Evolutionary conservation across 139 green algal genomes (phyloP).

Genomic region (Micromonas commoda): DNA sequence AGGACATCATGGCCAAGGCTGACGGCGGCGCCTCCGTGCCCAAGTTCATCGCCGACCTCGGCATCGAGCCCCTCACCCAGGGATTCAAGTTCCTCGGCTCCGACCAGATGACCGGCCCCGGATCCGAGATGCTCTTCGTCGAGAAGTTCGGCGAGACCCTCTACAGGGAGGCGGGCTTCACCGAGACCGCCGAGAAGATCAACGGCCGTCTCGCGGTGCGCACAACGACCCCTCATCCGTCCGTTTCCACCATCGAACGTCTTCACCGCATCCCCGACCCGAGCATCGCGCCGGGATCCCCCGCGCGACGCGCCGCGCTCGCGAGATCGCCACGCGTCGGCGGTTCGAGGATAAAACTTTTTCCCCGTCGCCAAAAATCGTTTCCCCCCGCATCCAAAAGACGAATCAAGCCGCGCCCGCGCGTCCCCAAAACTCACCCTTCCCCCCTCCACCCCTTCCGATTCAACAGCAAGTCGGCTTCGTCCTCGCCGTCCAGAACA

Average conservation of each 20-base stretch:
- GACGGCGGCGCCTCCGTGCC: slow-evolving; percentile 22
- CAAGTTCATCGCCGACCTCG: slow-evolving; percentile 11
- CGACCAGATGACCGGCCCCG: background rate
- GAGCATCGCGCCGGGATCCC: too few species aligned
- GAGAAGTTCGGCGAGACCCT: slow-evolving; percentile 33
- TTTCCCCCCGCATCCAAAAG: too few species aligned
- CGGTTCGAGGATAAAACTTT: too few species aligned
- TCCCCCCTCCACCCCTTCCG: too few species aligned
- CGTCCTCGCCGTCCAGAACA: slow-evolving; percentile 18
- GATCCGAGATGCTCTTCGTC: slow-evolving; percentile 12
- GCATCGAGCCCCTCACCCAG: slow-evolving; percentile 8
- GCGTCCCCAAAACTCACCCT: too few species aligned
- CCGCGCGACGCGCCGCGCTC: too few species aligned
- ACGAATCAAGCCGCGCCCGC: too few species aligned
- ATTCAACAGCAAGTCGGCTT: background rate
- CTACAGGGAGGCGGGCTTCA: slow-evolving; percentile 27
- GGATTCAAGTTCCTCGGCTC: slow-evolving; percentile 26
- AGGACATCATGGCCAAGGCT: slow-evolving; percentile 35
- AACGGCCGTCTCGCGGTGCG: slow-evolving; percentile 29
- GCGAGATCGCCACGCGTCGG: too few species aligned
- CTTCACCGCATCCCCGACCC: too few species aligned
- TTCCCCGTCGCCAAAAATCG: too few species aligned
- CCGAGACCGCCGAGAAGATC: slow-evolving; percentile 24
- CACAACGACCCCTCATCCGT: too few species aligned
- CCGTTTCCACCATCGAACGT: too few species aligned